phyloP scores from a whole-genome alignment of 2,329 filamentous ascomycete species.

The Fusarium odoratissimum region DNA sequence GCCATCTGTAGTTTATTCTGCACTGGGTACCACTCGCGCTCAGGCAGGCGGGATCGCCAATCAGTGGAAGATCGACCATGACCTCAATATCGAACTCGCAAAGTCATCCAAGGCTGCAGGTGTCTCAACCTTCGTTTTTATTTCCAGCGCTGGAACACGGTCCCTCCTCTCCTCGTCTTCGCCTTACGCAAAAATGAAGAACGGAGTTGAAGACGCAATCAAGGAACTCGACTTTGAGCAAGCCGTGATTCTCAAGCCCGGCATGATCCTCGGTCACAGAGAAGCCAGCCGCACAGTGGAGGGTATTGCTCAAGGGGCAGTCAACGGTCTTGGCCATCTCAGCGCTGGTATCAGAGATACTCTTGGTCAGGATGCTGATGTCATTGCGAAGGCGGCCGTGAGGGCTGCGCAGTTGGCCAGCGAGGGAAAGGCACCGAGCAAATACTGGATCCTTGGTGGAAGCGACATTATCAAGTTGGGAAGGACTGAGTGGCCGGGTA shows the following conservation, averaged over 20 bases:
- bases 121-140: slow-evolving; percentile 79
- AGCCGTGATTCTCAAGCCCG: slow-evolving; percentile 79
- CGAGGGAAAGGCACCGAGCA: slow-evolving; percentile 68
- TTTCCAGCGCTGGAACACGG: slow-evolving; percentile 69
- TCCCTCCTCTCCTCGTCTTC: slow-evolving; percentile 56
- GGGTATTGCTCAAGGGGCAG: slow-evolving; percentile 64
- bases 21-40: slow-evolving; percentile 82
- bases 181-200: slow-evolving; percentile 79
- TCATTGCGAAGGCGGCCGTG: slow-evolving; percentile 77
- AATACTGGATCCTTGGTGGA: slow-evolving; percentile 70
- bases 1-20: slow-evolving; percentile 77
- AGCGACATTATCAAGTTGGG: slow-evolving; percentile 75
- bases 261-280: slow-evolving; percentile 78
- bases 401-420: slow-evolving; percentile 68
- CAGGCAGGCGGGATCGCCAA: slow-evolving; percentile 79
- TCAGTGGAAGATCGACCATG: slow-evolving; percentile 90
- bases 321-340: slow-evolving; percentile 66
- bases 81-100: slow-evolving; percentile 84
- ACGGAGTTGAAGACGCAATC: slow-evolving; percentile 84
- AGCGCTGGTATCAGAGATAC: slow-evolving; percentile 68
- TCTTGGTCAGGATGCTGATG: slow-evolving; percentile 78
- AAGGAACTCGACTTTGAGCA: slow-evolving; percentile 79
- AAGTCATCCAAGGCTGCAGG: slow-evolving; percentile 79
- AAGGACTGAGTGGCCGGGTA: slow-evolving; percentile 65
- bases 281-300: slow-evolving; percentile 71